A percentile compares a stretch with the other conserved stretches of the same genome.
phyloP scores from a whole-genome alignment of 371 early-diverging fungal species.

The Mucor racemosus region DNA sequence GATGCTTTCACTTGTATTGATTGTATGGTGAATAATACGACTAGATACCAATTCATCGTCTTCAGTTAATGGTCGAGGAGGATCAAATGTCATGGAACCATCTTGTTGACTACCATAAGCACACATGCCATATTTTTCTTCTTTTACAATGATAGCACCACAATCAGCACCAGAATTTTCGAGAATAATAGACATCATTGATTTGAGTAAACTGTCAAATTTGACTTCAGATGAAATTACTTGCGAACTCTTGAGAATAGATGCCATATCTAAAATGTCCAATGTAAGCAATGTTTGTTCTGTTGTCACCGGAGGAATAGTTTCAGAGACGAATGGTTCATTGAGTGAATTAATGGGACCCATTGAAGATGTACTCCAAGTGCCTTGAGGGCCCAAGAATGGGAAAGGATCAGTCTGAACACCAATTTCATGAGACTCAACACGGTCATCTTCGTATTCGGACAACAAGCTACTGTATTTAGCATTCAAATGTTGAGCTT shows the following conservation, averaged over 20 bases:
- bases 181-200: constrained; percentile 51
- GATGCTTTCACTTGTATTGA: constrained; percentile 47
- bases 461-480: constrained; percentile 33
- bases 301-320: constrained; percentile 44
- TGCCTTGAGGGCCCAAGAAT: constrained; percentile 35
- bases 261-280: constrained; percentile 53
- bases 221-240: constrained; percentile 55
- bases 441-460: constrained; percentile 34
- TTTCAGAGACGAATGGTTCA: constrained; percentile 40
- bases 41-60: constrained; percentile 41
- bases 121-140: constrained; percentile 46
- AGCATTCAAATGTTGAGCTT: constrained; percentile 37
- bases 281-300: constrained; percentile 49
- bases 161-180: constrained; percentile 55
- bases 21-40: constrained; percentile 46
- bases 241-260: constrained; percentile 54
- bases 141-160: constrained; percentile 52
- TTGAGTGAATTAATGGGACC: constrained; percentile 28
- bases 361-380: constrained; percentile 46
- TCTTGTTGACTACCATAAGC: constrained; percentile 49
- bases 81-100: constrained; percentile 46
- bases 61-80: constrained; percentile 39
- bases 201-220: constrained; percentile 43
- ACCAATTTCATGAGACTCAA: constrained; percentile 37
- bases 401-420: constrained; percentile 53